Evolutionary conservation across 352 stramenopile species (phyloP).

Genomic region (Aphanomyces cochlioides): DNA sequence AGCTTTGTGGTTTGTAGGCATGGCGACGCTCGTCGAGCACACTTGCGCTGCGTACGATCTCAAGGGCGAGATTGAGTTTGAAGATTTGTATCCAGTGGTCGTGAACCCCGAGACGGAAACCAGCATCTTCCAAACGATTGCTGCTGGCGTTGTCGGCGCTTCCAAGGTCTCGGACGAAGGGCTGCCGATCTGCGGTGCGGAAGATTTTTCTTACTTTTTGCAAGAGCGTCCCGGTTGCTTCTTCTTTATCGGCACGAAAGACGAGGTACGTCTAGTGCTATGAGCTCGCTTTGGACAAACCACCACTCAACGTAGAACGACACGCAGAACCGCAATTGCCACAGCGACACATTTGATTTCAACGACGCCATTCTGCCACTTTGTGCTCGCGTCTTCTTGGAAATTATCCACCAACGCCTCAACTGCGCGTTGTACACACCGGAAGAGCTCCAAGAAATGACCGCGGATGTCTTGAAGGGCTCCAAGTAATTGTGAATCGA

Average conservation of each 20-base stretch:
- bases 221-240: conserved; percentile 77
- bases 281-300: background rate
- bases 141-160: conserved; percentile 44
- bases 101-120: conserved; percentile 75
- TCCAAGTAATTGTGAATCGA: no score
- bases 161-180: conserved; percentile 69
- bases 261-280: conserved; percentile 38
- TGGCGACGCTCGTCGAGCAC: conserved; percentile 79
- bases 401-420: conserved; percentile 65
- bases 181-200: conserved; percentile 86
- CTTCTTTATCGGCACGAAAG: conserved; percentile 79
- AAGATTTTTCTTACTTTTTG: conserved; percentile 93
- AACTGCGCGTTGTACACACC: conserved; percentile 59
- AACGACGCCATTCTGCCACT: conserved; percentile 79
- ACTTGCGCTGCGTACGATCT: conserved; percentile 78
- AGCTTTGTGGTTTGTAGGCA: conserved; percentile 29
- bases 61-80: conserved; percentile 56
- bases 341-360: conserved; percentile 54
- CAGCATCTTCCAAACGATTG: conserved; percentile 66
- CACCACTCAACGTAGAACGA: background rate
- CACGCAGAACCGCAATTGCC: conserved; percentile 9
- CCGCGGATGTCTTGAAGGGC: conserved; percentile 63
- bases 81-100: conserved; percentile 66
- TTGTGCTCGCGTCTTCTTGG: conserved; percentile 72
- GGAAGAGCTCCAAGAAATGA: conserved; percentile 46